Evolutionary conservation across 805 yeast species (phyloP).

Genomic region (Starmera dryadoides): DNA sequence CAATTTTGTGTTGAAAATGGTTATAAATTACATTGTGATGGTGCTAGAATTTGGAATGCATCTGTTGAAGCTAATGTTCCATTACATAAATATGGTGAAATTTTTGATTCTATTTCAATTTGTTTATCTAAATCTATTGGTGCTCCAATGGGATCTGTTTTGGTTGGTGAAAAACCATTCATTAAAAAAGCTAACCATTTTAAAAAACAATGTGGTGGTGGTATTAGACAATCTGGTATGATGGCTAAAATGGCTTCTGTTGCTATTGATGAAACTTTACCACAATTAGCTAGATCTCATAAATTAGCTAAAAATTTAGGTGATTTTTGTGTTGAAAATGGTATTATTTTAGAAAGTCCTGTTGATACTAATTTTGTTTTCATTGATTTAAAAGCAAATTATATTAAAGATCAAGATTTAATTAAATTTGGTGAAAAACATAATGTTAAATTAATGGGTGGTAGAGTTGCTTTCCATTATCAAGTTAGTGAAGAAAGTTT

Average conservation of each 20-base stretch:
- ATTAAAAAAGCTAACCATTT: slow-evolving; percentile 74
- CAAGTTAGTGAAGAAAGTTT: slow-evolving; percentile 15
- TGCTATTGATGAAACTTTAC: slow-evolving; percentile 66
- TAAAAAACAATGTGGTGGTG: slow-evolving; percentile 92
- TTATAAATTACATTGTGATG: slow-evolving; percentile 76
- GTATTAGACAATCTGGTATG: slow-evolving; percentile 82
- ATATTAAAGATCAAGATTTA: slow-evolving; percentile 50
- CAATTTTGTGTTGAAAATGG: slow-evolving; percentile 57
- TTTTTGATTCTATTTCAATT: slow-evolving; percentile 81
- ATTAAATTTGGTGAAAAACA: slow-evolving; percentile 45
- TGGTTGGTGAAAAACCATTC: slow-evolving; percentile 58
- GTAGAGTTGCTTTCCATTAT: slow-evolving; percentile 59
- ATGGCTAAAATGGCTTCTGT: slow-evolving; percentile 70
- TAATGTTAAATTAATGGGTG: slow-evolving; percentile 52
- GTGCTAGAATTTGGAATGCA: slow-evolving; percentile 93
- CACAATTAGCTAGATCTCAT: slow-evolving; percentile 41
- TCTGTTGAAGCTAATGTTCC: slow-evolving; percentile 49
- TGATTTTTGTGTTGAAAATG: slow-evolving; percentile 40
- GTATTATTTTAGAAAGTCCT: slow-evolving; percentile 57
- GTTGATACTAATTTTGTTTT: slow-evolving; percentile 82
- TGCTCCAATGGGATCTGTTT: slow-evolving; percentile 88
- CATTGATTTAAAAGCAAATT: slow-evolving; percentile 40
- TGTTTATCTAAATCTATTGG: slow-evolving; percentile 89
- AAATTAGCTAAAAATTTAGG: slow-evolving; percentile 44
- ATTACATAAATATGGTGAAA: slow-evolving; percentile 59